Percentiles rank a stretch among this genome's conserved stretches.
phyloP scores from a whole-genome alignment of 2,329 filamentous ascomycete genomes.

The Neopestalotiopsis rosae region DNA sequence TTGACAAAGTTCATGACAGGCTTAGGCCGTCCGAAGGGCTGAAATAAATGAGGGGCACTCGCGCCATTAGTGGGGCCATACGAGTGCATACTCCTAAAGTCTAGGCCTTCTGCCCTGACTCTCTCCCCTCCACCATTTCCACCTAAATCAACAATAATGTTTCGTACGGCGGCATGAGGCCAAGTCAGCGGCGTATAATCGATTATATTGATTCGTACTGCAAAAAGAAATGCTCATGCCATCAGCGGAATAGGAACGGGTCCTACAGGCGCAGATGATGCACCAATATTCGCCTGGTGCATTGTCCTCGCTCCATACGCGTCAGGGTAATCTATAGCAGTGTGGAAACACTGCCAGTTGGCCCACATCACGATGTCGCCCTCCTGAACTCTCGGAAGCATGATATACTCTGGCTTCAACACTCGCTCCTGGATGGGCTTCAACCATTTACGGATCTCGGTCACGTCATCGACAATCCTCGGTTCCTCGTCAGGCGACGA shows the following conservation, averaged over 20 bases:
- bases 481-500: constrained; percentile 38
- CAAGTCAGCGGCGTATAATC: neutral
- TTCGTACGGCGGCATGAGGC: neutral
- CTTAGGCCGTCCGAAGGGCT: neutral
- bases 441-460: constrained; percentile 41
- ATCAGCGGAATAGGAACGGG: constrained; percentile 24
- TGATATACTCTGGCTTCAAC: constrained; percentile 47
- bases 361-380: constrained; percentile 52
- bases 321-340: constrained; percentile 48
- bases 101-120: neutral
- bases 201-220: neutral
- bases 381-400: constrained; percentile 43
- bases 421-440: constrained; percentile 44
- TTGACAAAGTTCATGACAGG: neutral
- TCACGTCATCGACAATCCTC: constrained; percentile 42
- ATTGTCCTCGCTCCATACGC: constrained; percentile 45
- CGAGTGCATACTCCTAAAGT: neutral
- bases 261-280: constrained; percentile 28
- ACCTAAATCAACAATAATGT: neutral
- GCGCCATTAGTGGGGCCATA: neutral
- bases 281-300: constrained; percentile 52
- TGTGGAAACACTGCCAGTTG: constrained; percentile 48
- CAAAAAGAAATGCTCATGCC: neutral
- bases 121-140: neutral
- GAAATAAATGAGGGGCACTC: neutral